Conservation (phyloP, 805 yeast species). For the Yarrowia sp. region DNA sequence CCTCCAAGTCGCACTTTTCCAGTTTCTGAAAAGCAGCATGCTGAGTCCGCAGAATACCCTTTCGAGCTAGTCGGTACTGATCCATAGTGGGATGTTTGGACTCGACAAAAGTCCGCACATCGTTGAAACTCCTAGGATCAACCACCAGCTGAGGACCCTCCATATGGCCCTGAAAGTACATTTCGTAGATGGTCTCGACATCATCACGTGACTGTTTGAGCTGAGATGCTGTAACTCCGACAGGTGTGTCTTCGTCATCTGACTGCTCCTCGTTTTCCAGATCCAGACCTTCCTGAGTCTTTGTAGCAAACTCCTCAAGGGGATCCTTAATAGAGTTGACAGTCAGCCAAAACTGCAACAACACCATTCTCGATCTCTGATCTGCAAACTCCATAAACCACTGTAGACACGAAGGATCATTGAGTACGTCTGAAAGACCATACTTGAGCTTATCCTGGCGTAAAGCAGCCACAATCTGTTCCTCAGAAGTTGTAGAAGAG, state of each 20-base stretch:
- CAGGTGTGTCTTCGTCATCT: slow-evolving; percentile 28
- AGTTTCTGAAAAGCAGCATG: slow-evolving; percentile 50
- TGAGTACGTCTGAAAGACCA: slow-evolving; percentile 39
- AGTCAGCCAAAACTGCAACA: slow-evolving; percentile 63
- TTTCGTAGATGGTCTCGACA: slow-evolving; percentile 48
- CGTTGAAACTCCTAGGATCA: slow-evolving; percentile 28
- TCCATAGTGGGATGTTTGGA: slow-evolving; percentile 30
- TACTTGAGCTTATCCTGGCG: slow-evolving; percentile 12
- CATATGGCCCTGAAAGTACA: slow-evolving; percentile 42
- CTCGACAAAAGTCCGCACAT: slow-evolving; percentile 43
- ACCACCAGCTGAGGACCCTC: slow-evolving; percentile 22
- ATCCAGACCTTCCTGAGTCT: slow-evolving; percentile 38
- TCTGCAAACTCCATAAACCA: slow-evolving; percentile 59
- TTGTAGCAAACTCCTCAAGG: slow-evolving; percentile 48
- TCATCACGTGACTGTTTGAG: slow-evolving; percentile 44
- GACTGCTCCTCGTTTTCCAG: slow-evolving; percentile 35
- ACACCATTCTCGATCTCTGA: slow-evolving; percentile 44
- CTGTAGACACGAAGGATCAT: slow-evolving; percentile 48
- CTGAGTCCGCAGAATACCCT: slow-evolving; percentile 60
- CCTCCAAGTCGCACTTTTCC: slow-evolving; percentile 53
- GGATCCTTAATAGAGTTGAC: slow-evolving; percentile 74
- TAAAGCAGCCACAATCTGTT: slow-evolving; percentile 6
- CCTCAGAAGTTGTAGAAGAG: slow-evolving; percentile 42
- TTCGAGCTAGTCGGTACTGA: slow-evolving; percentile 54
- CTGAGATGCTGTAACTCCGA: background rate